phyloP scores from a whole-genome alignment of 2,329 filamentous ascomycete species.

The Elsinoe arachidis region DNA sequence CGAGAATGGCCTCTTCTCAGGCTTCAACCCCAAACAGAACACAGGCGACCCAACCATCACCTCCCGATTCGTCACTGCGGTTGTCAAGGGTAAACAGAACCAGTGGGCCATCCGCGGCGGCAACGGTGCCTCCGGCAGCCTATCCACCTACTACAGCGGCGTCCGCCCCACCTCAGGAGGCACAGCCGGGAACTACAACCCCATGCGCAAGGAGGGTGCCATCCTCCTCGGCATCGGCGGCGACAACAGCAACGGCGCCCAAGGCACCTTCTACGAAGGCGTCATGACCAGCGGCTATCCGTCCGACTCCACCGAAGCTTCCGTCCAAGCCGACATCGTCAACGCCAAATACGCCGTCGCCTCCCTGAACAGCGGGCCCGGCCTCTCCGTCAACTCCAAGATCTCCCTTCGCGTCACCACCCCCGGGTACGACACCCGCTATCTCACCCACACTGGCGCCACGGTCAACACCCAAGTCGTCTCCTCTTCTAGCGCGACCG shows the following conservation, averaged over 20 bases:
- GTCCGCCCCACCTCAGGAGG: conserved; percentile 35
- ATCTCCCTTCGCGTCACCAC: conserved; percentile 51
- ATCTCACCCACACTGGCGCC: conserved; percentile 45
- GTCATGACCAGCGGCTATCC: conserved; percentile 57
- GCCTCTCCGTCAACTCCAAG: conserved; percentile 41
- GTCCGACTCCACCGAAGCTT: conserved; percentile 48
- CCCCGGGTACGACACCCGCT: conserved; percentile 44
- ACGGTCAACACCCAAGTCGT: conserved; percentile 49
- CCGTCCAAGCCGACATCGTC: conserved; percentile 44
- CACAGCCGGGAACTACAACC: conserved; percentile 44
- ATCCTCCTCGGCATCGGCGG: conserved; percentile 65
- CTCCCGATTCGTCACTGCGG: conserved; percentile 48
- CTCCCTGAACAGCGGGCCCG: conserved; percentile 42
- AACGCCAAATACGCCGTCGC: conserved; percentile 47
- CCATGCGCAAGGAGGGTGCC: conserved; percentile 56
- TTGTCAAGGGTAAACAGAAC: conserved; percentile 47
- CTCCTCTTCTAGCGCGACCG: conserved; percentile 40
- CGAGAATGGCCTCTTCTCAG: conserved; percentile 59
- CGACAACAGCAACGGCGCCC: conserved; percentile 51
- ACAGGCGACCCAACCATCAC: conserved; percentile 44
- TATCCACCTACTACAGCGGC: conserved; percentile 54
- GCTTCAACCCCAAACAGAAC: conserved; percentile 40
- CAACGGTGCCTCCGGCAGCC: conserved; percentile 45
- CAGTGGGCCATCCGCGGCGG: conserved; percentile 53
- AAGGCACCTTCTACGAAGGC: conserved; percentile 54